Percentiles rank a stretch among this genome's conserved stretches.
Conservation (phyloP, 805 yeast species). For the Wickerhamomyces ciferrii region DNA sequence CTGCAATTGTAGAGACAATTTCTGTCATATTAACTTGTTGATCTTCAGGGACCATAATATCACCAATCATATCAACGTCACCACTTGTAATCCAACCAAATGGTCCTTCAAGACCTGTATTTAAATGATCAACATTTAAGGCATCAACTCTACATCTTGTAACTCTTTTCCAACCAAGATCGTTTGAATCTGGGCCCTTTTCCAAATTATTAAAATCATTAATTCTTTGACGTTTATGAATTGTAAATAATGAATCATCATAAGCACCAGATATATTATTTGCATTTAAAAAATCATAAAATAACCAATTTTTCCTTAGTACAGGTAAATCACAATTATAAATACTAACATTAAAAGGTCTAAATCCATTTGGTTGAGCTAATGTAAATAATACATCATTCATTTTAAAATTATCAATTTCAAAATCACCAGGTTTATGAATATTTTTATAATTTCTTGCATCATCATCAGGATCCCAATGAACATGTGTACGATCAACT, state of each 20-base stretch:
- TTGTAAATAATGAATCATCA: conserved; percentile 89
- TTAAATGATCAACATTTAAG: conserved; percentile 81
- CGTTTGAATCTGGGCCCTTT: no score
- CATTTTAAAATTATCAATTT: conserved; percentile 74
- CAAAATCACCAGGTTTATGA: conserved; percentile 86
- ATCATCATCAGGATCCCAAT: conserved; percentile 77
- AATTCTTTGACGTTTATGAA: conserved; percentile 69
- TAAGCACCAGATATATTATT: conserved; percentile 84
- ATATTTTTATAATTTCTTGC: conserved; percentile 75
- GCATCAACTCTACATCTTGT: conserved; percentile 83
- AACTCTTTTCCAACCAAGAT: conserved; percentile 48
- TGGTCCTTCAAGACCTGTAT: conserved; percentile 88
- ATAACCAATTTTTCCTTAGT: conserved; percentile 89
- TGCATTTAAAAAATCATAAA: conserved; percentile 82
- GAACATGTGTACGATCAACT: conserved; percentile 84
- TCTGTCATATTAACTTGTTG: conserved; percentile 44
- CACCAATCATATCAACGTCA: conserved; percentile 89
- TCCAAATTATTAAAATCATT: conserved; percentile 39
- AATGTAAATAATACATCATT: conserved; percentile 82
- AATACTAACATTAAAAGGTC: conserved; percentile 85
- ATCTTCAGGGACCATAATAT: conserved; percentile 73
- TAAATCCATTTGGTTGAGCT: conserved; percentile 72
- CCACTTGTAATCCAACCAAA: conserved; percentile 97
- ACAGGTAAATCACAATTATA: conserved; percentile 77
- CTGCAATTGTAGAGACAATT: conserved; percentile 42